Percentiles rank a stretch among this genome's conserved stretches.
Evolutionary conservation across 164 flowering plant species (phyloP).

Genomic region (Aristolochia contorta): DNA sequence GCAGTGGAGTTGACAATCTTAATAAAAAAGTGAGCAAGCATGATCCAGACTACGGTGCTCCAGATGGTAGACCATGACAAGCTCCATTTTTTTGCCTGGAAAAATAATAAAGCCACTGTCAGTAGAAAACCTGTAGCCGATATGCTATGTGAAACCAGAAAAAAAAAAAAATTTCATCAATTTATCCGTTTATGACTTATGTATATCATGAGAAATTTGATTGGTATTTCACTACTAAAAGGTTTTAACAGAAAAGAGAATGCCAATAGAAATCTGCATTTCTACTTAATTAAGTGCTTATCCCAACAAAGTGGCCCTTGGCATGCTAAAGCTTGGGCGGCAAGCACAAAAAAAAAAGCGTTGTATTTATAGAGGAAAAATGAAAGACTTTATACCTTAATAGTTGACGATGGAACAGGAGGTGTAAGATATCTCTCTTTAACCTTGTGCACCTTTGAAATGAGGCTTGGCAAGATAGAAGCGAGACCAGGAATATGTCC

Average conservation of each 20-base stretch:
- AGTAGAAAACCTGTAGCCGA: neutral
- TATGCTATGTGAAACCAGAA: neutral
- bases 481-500: constrained; percentile 69
- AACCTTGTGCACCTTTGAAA: constrained; percentile 48
- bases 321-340: too few species aligned
- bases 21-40: constrained; percentile 74
- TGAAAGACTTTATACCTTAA: neutral
- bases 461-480: constrained; percentile 46
- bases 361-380: neutral
- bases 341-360: too few species aligned
- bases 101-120: neutral
- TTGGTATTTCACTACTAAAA: too few species aligned
- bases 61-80: constrained; percentile 69
- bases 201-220: neutral
- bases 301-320: neutral
- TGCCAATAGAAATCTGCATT: too few species aligned
- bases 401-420: constrained; percentile 38
- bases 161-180: neutral
- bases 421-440: constrained; percentile 55
- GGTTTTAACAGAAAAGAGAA: too few species aligned
- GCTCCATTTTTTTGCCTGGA: constrained; percentile 68
- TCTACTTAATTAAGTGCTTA: too few species aligned
- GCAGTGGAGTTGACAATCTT: constrained; percentile 83
- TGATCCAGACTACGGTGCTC: constrained; percentile 82
- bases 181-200: neutral